Percentiles rank a stretch among this genome's conserved stretches.
Evolutionary conservation across 139 green algal species (phyloP).

Genomic region (Chlorella sp.): DNA sequence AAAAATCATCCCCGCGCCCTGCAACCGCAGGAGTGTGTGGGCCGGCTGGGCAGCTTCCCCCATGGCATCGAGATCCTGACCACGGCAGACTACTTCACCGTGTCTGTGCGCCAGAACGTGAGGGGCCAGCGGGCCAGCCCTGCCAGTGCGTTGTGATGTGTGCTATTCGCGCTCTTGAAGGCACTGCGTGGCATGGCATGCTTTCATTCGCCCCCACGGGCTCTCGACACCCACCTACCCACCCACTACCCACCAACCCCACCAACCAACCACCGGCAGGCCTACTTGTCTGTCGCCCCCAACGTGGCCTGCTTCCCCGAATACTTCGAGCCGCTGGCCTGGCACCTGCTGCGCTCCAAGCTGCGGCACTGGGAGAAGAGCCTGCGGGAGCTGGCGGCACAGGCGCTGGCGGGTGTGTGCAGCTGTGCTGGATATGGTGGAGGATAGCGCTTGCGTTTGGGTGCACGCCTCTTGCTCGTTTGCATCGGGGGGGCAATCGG

Average conservation of each 20-base stretch:
- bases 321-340: conserved; percentile 73
- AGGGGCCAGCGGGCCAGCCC: background rate
- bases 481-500: too few species aligned
- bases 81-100: conserved; percentile 92
- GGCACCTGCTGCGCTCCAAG: conserved; percentile 87
- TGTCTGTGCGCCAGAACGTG: conserved; percentile 62
- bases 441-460: too few species aligned
- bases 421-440: too few species aligned
- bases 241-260: background rate
- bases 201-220: too few species aligned
- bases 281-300: conserved; percentile 75
- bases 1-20: background rate
- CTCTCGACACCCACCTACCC: background rate
- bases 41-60: conserved; percentile 86
- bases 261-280: conserved; percentile 37
- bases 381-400: conserved; percentile 82
- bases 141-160: background rate
- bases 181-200: too few species aligned
- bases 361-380: conserved; percentile 93
- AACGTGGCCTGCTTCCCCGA: conserved; percentile 58
- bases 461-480: too few species aligned
- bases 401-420: conserved; percentile 61
- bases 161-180: too few species aligned
- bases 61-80: conserved; percentile 94
- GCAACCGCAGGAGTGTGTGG: conserved; percentile 88